A percentile compares a stretch with the other conserved stretches of the same genome.
Evolutionary conservation across 495 filamentous ascomycete species (phyloP).

Genomic region (Chaetomium fimeti): DNA sequence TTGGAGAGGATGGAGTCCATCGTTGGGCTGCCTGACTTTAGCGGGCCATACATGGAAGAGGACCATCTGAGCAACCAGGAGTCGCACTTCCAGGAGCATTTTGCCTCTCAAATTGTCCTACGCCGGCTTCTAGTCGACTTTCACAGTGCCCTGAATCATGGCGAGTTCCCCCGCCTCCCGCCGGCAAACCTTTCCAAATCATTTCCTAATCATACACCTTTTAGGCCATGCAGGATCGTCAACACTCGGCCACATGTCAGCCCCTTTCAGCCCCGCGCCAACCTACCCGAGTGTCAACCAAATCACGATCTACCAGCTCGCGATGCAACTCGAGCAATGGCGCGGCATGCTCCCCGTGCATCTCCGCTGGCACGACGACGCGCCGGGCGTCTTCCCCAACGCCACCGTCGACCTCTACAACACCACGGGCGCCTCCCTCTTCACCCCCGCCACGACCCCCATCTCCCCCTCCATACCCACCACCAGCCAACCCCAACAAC

Average conservation of each 20-base stretch:
- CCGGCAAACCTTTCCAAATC: neutral
- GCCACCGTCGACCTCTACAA: slow-evolving; percentile 28
- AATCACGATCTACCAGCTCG: slow-evolving; percentile 47
- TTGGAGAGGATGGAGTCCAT: slow-evolving; percentile 50
- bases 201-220: no score
- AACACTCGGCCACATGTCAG: neutral
- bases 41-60: slow-evolving; percentile 44
- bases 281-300: slow-evolving; percentile 20
- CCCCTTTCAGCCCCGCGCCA: slow-evolving; percentile 18
- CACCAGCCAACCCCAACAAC: neutral
- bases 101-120: slow-evolving; percentile 58
- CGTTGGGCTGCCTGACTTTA: slow-evolving; percentile 55
- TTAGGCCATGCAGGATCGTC: slow-evolving; percentile 1
- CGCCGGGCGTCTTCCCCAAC: slow-evolving; percentile 44
- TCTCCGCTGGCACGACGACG: slow-evolving; percentile 55
- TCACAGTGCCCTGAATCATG: slow-evolving; percentile 49
- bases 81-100: slow-evolving; percentile 55
- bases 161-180: slow-evolving; percentile 33
- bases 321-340: slow-evolving; percentile 54
- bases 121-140: slow-evolving; percentile 52
- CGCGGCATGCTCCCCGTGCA: slow-evolving; percentile 52
- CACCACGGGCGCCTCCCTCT: slow-evolving; percentile 17
- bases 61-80: slow-evolving; percentile 51
- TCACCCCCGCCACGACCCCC: slow-evolving; percentile 25
- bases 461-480: slow-evolving; percentile 17